Base-by-base conservation (phyloP, 306 rosid genomes). In the Cicer bijugum region DNA sequence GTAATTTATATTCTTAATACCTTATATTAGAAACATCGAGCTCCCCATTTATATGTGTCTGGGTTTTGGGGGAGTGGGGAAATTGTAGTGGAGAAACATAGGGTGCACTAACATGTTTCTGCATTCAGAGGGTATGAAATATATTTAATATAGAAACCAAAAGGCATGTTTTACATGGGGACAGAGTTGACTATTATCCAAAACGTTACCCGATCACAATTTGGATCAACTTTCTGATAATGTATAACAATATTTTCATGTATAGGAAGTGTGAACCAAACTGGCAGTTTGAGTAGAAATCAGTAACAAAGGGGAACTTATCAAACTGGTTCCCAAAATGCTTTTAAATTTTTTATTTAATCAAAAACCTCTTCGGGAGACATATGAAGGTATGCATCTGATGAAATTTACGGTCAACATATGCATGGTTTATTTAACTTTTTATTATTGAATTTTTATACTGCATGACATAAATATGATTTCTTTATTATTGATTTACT, bases 61-160 rank as follows among this genome's bases (percentile, higher is more conserved):
- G 8, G 65, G 47, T 44, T 43, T 44, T 9, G 50, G 50, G 11
- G 33, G 42, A 14, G 43, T 17, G 43, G 43, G 53, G 53, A 14
- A 1, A 59, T 4, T 6, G 7, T 11, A 17, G 68, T 43, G 66
- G 44, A 38, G 55, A 56, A 35, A 16, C 63, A 17, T 17, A 20
- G 12, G 66, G 33, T 12, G 0, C 19, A 20, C 15, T 43, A 12
- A 17, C 44, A 37, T 55, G 57, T 58, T 69, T 63, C 58, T 75
- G 39, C 71, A 16, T 12, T 72, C 19, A 16, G 51, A 42, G 70
- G 62, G 50, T 56, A 45, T 51, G 9, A 63, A 69, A 33, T 68
- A 4, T 37, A 37, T 67, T 79, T 39, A 38, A 9, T 69, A 42
- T 16, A 62, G 37, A 43, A 43, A 12, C 10, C 9, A 40, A 0